Base-by-base conservation (phyloP, 164 flowering plant species). In the Akebia trifoliata region DNA sequence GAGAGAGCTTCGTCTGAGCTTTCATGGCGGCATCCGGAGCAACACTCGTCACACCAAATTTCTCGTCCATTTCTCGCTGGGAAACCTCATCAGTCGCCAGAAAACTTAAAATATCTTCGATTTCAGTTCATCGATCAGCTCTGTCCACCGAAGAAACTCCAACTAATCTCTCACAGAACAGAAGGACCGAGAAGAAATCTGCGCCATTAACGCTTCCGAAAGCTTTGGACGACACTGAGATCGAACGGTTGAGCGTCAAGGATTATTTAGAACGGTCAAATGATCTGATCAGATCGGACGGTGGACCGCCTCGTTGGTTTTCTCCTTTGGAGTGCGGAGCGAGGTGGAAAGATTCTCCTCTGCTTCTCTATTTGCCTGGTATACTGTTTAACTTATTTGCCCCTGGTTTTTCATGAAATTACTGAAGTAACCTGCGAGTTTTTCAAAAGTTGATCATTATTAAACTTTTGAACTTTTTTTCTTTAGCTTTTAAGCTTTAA, bases 251-350 rank as follows among this genome's bases (percentile, higher is more conserved):
- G 63, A 71, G 68, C 4, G 62, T 75, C 54, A 71, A 60, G 60
- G 84, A 80, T 40, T 82, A 60, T 52, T 61, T 82, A 4, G 78
- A 74, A 17, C 56, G 61, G 31, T 37, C 77, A 11, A 73, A 57
- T 59, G 75, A 72, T 21, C 29, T 78, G 34, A 69, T 78, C 49
- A 69, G 48, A 68, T 59, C 77, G 5, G 81, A 76, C 59, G 81
- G 76, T 24, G 88, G 85, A 30, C 82, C 84, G 52, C 84, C 90
- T 11, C 74, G 90, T 6, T 84, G 90, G 86, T 84, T 84, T 59
- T 76, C 86, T 30, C 90, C 83, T 0, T 29, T 81, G 66, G 86
- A 81, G 54, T 67, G 78, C 44, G 76, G 74, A 14, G 25, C 61
- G 57, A 67, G 64, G 21, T 39, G 46, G 57, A 20, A 63, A 1